phyloP scores from a whole-genome alignment of 2,329 filamentous ascomycete species.

The Setomelanomma holmii region DNA sequence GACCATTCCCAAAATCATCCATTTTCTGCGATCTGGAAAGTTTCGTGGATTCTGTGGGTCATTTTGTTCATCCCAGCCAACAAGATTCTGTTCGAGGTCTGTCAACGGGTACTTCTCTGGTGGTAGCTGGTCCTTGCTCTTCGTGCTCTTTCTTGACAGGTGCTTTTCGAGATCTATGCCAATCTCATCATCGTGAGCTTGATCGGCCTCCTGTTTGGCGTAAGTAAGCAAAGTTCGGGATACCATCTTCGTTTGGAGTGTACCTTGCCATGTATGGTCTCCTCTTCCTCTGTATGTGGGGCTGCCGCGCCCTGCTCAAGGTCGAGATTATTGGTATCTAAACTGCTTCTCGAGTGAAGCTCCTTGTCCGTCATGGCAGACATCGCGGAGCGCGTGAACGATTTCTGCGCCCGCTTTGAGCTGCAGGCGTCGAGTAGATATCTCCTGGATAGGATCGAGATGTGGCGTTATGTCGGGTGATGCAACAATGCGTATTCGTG shows the following conservation, averaged over 20 bases:
- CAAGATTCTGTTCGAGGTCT: constrained; percentile 42
- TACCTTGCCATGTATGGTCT: constrained; percentile 11
- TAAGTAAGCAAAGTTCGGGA: neutral
- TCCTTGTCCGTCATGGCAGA: constrained; percentile 21
- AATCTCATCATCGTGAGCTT: constrained; percentile 24
- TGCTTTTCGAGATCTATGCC: constrained; percentile 39
- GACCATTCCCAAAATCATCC: constrained; percentile 35
- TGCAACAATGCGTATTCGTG: neutral
- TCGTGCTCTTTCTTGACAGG: constrained; percentile 38
- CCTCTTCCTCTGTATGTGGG: constrained; percentile 15
- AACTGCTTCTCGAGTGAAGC: constrained; percentile 30
- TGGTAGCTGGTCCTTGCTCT: constrained; percentile 33
- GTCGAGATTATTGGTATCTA: constrained; percentile 23
- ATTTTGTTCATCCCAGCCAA: constrained; percentile 46
- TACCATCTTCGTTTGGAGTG: neutral
- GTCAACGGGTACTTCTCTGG: constrained; percentile 39
- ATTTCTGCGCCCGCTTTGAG: neutral
- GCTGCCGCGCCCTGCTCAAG: constrained; percentile 23
- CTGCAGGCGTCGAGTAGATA: neutral
- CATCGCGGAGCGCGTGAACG: constrained; percentile 17
- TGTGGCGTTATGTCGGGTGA: neutral
- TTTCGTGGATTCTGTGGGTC: constrained; percentile 45
- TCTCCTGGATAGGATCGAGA: neutral
- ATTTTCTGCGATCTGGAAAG: constrained; percentile 35
- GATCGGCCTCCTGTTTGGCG: constrained; percentile 11